Conservation (phyloP, 2,329 filamentous ascomycete genomes). For the Juglanconis juglandina region DNA sequence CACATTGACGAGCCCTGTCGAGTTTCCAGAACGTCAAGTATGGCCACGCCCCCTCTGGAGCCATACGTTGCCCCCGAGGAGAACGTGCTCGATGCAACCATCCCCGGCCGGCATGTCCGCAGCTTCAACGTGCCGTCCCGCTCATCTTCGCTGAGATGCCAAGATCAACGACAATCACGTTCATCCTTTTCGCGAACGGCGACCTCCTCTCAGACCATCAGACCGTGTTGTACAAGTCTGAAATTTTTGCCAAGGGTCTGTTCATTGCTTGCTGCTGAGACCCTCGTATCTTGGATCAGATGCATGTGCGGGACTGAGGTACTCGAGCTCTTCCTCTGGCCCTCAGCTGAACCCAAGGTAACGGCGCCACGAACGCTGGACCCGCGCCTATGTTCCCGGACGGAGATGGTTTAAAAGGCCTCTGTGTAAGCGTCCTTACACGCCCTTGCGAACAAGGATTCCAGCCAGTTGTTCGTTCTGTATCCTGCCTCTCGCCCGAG, state of each 20-base stretch:
- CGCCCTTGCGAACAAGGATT: conserved; percentile 24
- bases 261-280: too few species aligned
- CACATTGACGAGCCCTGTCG: conserved; percentile 15
- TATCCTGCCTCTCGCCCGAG: conserved; percentile 24
- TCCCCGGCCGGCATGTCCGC: conserved; percentile 26
- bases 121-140: conserved; percentile 22
- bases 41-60: conserved; percentile 26
- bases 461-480: conserved; percentile 22
- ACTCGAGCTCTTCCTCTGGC: conserved; percentile 21
- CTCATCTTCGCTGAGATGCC: conserved; percentile 25
- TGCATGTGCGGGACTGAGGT: too few species aligned
- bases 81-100: conserved; percentile 22
- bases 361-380: conserved; percentile 25
- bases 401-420: conserved; percentile 23
- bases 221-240: conserved; percentile 21
- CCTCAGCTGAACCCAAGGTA: conserved; percentile 27
- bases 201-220: conserved; percentile 27
- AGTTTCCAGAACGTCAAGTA: conserved; percentile 27
- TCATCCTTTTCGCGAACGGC: conserved; percentile 27
- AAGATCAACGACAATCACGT: conserved; percentile 28
- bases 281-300: too few species aligned
- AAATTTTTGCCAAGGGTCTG: conserved; percentile 6
- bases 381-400: conserved; percentile 20
- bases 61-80: conserved; percentile 22
- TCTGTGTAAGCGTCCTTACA: conserved; percentile 21